Conservation (phyloP, 441 rosid genomes). For the Sinapis alba region DNA sequence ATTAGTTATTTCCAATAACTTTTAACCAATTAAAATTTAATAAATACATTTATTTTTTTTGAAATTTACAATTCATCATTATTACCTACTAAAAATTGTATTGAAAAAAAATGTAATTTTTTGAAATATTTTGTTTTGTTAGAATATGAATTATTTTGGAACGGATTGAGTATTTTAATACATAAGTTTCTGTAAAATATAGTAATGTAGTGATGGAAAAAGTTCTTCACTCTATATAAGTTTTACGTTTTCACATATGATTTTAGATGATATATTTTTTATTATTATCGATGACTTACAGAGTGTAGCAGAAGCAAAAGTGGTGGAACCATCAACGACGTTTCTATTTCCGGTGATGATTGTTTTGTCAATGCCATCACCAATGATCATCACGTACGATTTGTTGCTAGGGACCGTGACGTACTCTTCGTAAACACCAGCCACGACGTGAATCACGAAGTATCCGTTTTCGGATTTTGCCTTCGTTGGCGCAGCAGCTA, state of each 20-base stretch:
- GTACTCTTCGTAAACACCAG: conserved; percentile 6
- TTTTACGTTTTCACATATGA: not conserved
- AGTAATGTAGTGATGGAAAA: no score
- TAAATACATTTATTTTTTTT: no score
- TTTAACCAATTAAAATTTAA: no score
- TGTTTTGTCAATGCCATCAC: conserved; percentile 2
- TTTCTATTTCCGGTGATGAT: conserved; percentile 11
- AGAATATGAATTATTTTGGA: no score
- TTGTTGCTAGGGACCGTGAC: conserved; percentile 9
- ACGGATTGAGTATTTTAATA: no score
- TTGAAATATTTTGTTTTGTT: no score
- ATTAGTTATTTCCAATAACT: no score
- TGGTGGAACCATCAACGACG: conserved; percentile 4
- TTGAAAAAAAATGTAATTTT: no score
- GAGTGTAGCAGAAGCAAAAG: conserved; percentile 8
- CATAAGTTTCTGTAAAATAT: no score
- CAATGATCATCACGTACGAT: conserved; percentile 6
- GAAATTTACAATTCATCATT: no score
- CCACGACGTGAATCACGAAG: conserved; percentile 7
- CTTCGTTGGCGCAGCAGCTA: conserved; percentile 11
- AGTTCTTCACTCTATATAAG: no score
- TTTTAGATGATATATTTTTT: not conserved
- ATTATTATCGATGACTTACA: not conserved
- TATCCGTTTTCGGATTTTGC: not conserved
- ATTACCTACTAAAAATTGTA: no score